phyloP scores from a whole-genome alignment of 345 rosid species.

The Bruguiera sexangula region DNA sequence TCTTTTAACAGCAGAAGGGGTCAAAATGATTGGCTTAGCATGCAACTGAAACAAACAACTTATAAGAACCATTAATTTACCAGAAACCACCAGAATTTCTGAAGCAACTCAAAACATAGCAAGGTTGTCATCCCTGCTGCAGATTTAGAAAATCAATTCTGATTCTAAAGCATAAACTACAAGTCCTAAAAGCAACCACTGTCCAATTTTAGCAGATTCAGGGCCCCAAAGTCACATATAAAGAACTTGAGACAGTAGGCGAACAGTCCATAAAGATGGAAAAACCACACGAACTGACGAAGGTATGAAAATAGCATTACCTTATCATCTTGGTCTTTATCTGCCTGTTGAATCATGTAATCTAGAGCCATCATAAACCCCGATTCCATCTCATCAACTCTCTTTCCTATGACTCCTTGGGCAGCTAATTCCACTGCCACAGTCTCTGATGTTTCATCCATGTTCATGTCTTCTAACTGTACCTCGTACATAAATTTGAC shows the following conservation, averaged over 20 bases:
- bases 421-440: slow-evolving; percentile 90
- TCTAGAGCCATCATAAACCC: slow-evolving; percentile 97
- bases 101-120: neutral
- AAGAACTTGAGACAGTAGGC: neutral
- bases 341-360: slow-evolving; percentile 87
- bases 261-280: neutral
- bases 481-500: slow-evolving; percentile 19
- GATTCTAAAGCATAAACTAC: neutral
- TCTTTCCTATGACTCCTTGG: slow-evolving; percentile 88
- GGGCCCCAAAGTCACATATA: neutral
- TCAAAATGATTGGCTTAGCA: neutral
- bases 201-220: neutral
- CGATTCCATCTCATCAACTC: slow-evolving; percentile 92
- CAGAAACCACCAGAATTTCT: neutral
- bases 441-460: slow-evolving; percentile 83
- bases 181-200: neutral
- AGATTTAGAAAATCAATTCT: neutral
- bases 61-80: neutral
- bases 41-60: neutral
- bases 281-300: neutral
- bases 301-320: slow-evolving; percentile 26
- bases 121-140: neutral
- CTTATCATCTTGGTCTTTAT: slow-evolving; percentile 77
- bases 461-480: slow-evolving; percentile 81
- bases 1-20: no score